Evolutionary conservation across 2,329 filamentous ascomycete genomes (phyloP), one percentile per base, ranked within the genome.

Genomic region (Phialocephala subalpina): DNA sequence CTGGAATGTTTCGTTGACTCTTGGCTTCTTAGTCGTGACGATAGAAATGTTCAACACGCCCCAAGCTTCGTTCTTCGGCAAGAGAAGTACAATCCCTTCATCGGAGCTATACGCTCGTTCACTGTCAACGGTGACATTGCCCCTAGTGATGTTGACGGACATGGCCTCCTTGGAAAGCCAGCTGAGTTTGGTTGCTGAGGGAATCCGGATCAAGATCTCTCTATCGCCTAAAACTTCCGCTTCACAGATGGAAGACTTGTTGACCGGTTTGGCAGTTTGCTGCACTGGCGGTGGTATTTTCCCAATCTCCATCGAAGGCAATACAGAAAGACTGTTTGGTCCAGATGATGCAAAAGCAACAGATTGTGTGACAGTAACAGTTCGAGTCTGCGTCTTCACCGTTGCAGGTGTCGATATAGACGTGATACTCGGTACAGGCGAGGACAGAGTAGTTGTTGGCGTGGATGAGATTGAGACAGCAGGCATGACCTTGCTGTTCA

Each of bases 101-200:
- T 73, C 69, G 18, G 73, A 74, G 63, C 70, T 77, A 47, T 76
- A 78, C 16, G 73, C 73, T 60, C 73, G 78, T 69, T 82, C 83
- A 29, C 83, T 84, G 61, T 82, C 81, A 57, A 89, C 79, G 40
- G 78, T 76, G 38, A 79, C 72, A 16, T 81, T 79, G 3, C 80
- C 83, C 52, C 86, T 83, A 47, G 81, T 83, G 27, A 87, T 84
- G 27, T 84, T 82, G 60, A 90, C 82, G 60, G 82, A 79, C 67
- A 90, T 82, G 36, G 87, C 87, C 36, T 86, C 82, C 71, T 83
- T 86, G 3, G 82, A 79, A 55, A 88, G 79, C 86, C 86, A 89
- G 29, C 78, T 79, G 53, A 80, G 81, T 75, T 83, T 88, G 72
- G 79, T 83, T 55, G 74, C 78, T 57, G 79, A 77, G 2, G 85